Evolutionary conservation across 192 early-diverging fungal genomes (phyloP).

Genomic region (Diversispora eburnea): DNA sequence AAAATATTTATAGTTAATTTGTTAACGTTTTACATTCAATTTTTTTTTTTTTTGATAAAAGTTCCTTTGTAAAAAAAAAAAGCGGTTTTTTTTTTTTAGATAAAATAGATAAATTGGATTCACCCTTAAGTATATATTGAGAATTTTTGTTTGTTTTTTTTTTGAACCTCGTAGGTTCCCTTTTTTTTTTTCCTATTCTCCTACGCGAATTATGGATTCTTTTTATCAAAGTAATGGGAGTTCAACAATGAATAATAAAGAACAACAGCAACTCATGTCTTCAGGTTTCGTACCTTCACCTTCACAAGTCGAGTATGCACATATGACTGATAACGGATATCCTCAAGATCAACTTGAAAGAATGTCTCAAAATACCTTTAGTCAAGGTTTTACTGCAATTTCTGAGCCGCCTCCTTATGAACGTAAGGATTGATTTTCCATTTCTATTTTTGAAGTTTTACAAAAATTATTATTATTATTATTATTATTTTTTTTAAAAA

Average conservation of each 20-base stretch:
- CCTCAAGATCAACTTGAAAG: constrained; percentile 1
- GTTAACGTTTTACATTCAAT: not conserved
- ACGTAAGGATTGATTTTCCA: not conserved
- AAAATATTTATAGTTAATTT: not conserved
- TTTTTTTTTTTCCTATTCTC: too few species aligned
- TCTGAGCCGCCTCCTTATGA: constrained; percentile 19
- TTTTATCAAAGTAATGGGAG: not conserved
- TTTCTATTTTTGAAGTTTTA: too few species aligned
- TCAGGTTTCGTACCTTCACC: constrained; percentile 1
- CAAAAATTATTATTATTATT: too few species aligned
- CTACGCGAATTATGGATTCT: too few species aligned
- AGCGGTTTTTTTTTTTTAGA: too few species aligned
- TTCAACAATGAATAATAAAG: not conserved
- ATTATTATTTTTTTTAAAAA: not conserved
- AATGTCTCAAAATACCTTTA: not conserved
- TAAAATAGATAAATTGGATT: too few species aligned
- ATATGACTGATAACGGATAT: constrained; percentile 2
- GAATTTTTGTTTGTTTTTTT: too few species aligned
- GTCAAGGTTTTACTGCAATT: not conserved
- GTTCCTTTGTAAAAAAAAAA: too few species aligned
- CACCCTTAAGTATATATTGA: too few species aligned
- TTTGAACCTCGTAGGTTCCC: too few species aligned
- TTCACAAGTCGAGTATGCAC: not conserved
- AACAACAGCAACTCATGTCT: constrained; percentile 1
- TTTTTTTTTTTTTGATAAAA: not conserved